These are phyloP conservation scores for Mrakia blollopis DNA, from an alignment of 768 basidiomycete genomes.

Conservation along the genomic window DNA sequence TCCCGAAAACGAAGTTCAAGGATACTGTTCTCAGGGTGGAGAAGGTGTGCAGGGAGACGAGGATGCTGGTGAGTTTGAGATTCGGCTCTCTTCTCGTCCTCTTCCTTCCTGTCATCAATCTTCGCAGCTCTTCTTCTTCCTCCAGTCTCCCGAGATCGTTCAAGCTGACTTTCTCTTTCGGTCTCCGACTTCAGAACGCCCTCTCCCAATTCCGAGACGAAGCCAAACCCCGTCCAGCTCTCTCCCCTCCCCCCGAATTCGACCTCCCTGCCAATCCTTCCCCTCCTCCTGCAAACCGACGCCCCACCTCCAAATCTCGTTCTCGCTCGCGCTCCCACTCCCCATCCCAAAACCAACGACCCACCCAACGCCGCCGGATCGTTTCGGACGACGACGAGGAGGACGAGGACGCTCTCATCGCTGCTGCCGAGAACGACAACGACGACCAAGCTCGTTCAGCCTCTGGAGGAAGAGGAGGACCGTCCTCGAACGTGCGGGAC, in stretches of 20 bases:
- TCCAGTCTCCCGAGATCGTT: too few relatives aligned
- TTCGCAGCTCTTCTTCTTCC: too few relatives aligned
- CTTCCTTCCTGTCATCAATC: not conserved
- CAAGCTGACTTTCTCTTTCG: not conserved
- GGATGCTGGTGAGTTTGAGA: conserved; percentile 65
- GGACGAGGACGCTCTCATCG: conserved; percentile 32
- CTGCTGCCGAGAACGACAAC: conserved; percentile 3
- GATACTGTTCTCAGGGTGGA: conserved; percentile 84
- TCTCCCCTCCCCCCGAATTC: conserved; percentile 2
- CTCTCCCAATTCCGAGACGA: conserved; percentile 15
- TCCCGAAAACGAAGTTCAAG: conserved; percentile 78
- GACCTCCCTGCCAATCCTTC: not conserved
- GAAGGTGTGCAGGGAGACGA: conserved; percentile 75
- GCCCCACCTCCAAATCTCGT: not conserved
- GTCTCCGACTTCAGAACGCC: not conserved
- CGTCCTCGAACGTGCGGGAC: conserved; percentile 32
- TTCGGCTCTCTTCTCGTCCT: not conserved
- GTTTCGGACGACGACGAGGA: conserved; percentile 27
- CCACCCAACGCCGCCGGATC: not conserved
- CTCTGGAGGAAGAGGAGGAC: not conserved
- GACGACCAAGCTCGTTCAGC: not conserved
- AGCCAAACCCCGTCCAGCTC: conserved; percentile 3
- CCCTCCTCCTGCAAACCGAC: not conserved
- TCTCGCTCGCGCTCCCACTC: not conserved
- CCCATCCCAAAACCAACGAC: not conserved